These are phyloP conservation scores for Aspergillus sp. DNA, from an alignment of 2,329 filamentous ascomycete genomes.

Conservation along the genomic window DNA sequence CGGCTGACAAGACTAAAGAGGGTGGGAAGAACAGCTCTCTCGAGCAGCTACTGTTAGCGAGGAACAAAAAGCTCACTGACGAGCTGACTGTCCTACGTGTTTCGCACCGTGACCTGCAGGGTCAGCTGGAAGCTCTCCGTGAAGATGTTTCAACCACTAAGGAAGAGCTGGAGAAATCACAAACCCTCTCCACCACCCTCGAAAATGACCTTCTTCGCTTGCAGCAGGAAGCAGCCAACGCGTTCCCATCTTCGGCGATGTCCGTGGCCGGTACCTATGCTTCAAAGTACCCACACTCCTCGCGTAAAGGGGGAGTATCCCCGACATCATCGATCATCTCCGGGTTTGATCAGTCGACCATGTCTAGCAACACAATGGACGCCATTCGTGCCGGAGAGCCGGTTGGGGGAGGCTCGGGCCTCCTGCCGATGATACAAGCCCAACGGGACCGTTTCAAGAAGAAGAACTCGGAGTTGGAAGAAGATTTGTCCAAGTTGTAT, in stretches of 20 bases:
- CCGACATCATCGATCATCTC: conserved; percentile 98
- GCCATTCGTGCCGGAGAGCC: conserved; percentile 64
- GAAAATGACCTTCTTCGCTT: conserved; percentile 88
- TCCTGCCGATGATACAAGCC: conserved; percentile 96
- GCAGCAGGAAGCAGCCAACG: conserved; percentile 79
- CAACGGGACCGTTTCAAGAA: conserved; percentile 98
- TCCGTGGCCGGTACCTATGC: conserved; percentile 91
- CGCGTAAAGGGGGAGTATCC: conserved; percentile 70
- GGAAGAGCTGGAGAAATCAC: conserved; percentile 80
- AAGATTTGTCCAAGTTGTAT: conserved; percentile 83
- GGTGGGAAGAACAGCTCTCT: conserved; percentile 62
- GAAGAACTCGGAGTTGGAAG: conserved; percentile 85
- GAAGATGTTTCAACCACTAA: conserved; percentile 81
- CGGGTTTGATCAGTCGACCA: conserved; percentile 75
- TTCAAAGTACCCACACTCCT: conserved; percentile 72
- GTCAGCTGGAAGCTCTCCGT: conserved; percentile 74
- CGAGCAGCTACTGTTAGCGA: conserved; percentile 84
- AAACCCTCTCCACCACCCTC: conserved; percentile 80
- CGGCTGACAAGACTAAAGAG: conserved; percentile 60
- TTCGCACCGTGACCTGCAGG: conserved; percentile 88
- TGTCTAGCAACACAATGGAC: conserved; percentile 54
- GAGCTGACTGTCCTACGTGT: conserved; percentile 91
- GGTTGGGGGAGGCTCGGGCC: conserved; percentile 76
- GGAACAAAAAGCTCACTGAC: conserved; percentile 95
- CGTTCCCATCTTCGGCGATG: conserved; percentile 79